Base-by-base conservation (phyloP, 441 rosid genomes). In the Melastoma candidum region DNA sequence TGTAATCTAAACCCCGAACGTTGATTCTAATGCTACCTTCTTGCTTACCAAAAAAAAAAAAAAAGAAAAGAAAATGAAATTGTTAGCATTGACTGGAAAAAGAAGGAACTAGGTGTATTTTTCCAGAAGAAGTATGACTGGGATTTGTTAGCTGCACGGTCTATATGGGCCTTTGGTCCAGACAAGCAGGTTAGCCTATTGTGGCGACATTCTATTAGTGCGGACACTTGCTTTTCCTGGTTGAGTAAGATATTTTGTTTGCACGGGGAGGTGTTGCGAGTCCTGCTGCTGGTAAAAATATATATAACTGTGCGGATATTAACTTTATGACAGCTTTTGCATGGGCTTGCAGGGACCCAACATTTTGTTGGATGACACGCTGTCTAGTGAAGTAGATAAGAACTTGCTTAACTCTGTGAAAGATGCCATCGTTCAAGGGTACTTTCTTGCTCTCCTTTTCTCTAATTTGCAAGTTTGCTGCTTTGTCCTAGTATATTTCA, bases 101-200 rank as follows among this genome's bases (percentile, higher is more conserved):
- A 87, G 56, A 92, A 81, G 74, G 80, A 76, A 24, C 84, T 85
- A 13, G 95, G 97, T 32, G 98, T 88, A 69, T 92, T 92, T 79
- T 88, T 92, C 68, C 82, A 77, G 73, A 80, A 86, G 62, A 88
- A 81, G 64, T 92, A 88, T 73, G 97, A 85, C 61, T 92, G 98
- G 97, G 97, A 92, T 81, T 70, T 92, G 73, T 92, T 92, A 54
- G 98, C 97, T 12, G 95, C 97, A 3, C 83, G 97, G 60, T 92
- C 98, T 49, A 88, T 92, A 63, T 88, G 98, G 97, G 92, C 97
- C 22, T 92, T 92, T 70, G 98, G 98, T 52, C 98, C 95, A 66
- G 98, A 92, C 68, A 92, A 82, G 74, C 97, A 88, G 97, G 98
- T 87, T 66, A 57, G 45, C 8, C 41, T 9, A 36, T 36, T 36